Base-by-base conservation (phyloP, 306 rosid species). In the Carpinus viminea region DNA sequence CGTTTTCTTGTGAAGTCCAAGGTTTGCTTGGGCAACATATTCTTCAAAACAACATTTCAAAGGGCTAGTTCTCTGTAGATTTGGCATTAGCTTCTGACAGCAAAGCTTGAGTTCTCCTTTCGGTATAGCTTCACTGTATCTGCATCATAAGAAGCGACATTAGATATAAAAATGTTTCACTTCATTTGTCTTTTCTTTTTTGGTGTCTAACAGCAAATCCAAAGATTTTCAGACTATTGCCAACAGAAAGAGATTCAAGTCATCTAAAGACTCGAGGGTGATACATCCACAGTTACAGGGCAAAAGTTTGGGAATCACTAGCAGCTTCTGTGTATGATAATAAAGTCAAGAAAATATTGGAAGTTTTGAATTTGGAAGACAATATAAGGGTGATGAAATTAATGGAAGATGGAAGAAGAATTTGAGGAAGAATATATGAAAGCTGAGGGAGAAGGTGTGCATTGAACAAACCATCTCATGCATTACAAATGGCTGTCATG, bases 91-190 rank as follows among this genome's bases (percentile, higher is more conserved):
- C 96, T 80, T 95, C 96, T 13, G 88, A 78, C 50, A 95, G 86
- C 86, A 95, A 68, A 59, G 93, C 77, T 82, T 93, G 45, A 95
- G 99, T 57, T 93, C 98, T 74, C 98, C 98, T 68, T 89, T 89
- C 89, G 91, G 89, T 95, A 70, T 71, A 95, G 79, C 89, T 88
- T 93, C 90, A 95, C 82, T 15, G 99, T 91, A 38, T 95, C 99
- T 95, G 94, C 93, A 85, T 41, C 72, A 61, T 56, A 75, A 77
- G 60, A 24, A 76, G 72, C 68, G 76, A 48, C 61, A 55, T 0
- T 2, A 71, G 9, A 38, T 41, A 76, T 55, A 20, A 48, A 69
- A 9, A 2, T 7, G n/a, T 17, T 55, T 10, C 57, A 53, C 2
- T 20, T 9, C 28, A 56, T 56, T 56, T 56, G 57, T 68, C 17